phyloP scores from a whole-genome alignment of 106 monocot genomes.

The Allium fistulosum region DNA sequence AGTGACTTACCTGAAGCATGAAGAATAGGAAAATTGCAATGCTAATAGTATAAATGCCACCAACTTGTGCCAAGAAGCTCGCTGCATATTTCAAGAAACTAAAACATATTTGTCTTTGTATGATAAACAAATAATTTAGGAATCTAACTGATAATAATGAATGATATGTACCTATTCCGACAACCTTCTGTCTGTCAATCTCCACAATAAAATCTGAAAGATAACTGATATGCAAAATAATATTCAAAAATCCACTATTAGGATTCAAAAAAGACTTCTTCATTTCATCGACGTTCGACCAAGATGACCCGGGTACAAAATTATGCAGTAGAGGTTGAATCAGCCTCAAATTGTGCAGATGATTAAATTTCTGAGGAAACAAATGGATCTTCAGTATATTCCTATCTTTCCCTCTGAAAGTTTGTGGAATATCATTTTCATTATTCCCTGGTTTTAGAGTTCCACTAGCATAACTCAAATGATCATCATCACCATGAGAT shows the following conservation, averaged over 20 bases:
- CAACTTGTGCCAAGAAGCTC: constrained; percentile 76
- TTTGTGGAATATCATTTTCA: constrained; percentile 34
- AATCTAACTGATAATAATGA: neutral
- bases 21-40: constrained; percentile 66
- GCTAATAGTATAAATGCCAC: constrained; percentile 77
- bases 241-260: constrained; percentile 64
- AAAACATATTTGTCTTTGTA: neutral
- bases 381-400: constrained; percentile 84
- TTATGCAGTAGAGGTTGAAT: constrained; percentile 85
- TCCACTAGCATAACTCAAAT: constrained; percentile 71
- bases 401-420: constrained; percentile 66
- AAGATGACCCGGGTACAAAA: constrained; percentile 72
- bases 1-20: constrained; percentile 59
- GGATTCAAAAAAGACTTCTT: constrained; percentile 62
- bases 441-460: constrained; percentile 40
- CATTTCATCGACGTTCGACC: constrained; percentile 43
- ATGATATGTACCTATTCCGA: constrained; percentile 49
- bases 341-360: constrained; percentile 49
- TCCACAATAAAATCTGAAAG: constrained; percentile 94
- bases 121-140: neutral
- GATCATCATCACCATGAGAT: constrained; percentile 44
- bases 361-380: constrained; percentile 60
- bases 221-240: constrained; percentile 61
- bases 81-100: constrained; percentile 41
- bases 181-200: constrained; percentile 56